Evolutionary conservation across 768 basidiomycete species (phyloP), one percentile per base, ranked within the genome.

Genomic region (Russula foetens): DNA sequence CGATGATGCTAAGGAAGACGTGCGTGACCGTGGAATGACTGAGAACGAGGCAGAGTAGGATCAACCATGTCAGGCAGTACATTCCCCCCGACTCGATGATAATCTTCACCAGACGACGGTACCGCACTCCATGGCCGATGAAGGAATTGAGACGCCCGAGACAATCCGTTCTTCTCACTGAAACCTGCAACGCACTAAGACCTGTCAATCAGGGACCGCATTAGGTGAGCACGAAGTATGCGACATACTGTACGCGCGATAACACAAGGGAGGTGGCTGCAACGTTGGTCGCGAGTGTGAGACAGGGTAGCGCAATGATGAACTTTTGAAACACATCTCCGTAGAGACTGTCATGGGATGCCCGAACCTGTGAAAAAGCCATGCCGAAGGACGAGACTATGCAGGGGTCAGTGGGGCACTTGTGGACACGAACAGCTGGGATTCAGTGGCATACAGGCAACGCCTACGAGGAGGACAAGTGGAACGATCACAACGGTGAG

Each of bases 71-170:
- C 12, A 60, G 29, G 50, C 63, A 63, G 50, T 63, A 63, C 49
- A 63, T 24, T 41, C 53, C 63, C 19, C 63, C 63, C 8, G 63
- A 63, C 50, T 63, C 59, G 54, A 63, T 63, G 46, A 63, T 44
- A 23, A 63, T 39, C 19, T 52, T 38, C 29, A 63, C 44, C 21
- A 63, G 31, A n/a, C 54, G 53, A 7, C 24, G 53, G 28, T 60
- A 61, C 1, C 21, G 63, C 4, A 24, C 46, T 23, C 45, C 47
- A 4, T 39, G 26, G 17, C 29, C 38, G 12, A 29, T 44, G 28
- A 54, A 2, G 7, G 41, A 21, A 8, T 15, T 12, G 50, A 17
- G 24, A 8, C 31, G 4, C 17, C 38, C 44, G 17, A 29, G 29
- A 46, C 15, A 33, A 17, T 56, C 54, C 24, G 55, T 38, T 28